Conservation (phyloP, 2,329 filamentous ascomycete genomes). For the Endoconidiophora polonica region DNA sequence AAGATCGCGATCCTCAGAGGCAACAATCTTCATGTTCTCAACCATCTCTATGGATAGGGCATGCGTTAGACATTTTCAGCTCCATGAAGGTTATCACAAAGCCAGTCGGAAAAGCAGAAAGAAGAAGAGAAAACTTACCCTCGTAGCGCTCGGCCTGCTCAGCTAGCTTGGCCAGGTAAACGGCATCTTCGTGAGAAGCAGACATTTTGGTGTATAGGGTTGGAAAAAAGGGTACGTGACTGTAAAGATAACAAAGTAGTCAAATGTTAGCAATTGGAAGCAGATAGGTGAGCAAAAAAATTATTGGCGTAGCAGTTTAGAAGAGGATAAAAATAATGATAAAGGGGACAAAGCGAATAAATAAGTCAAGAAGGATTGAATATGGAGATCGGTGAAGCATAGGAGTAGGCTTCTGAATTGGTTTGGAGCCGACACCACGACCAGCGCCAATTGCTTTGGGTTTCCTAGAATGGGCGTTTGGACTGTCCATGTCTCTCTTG, state of each 20-base stretch:
- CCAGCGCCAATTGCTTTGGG: background rate
- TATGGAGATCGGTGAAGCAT: conserved; percentile 7
- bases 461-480: background rate
- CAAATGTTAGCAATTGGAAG: background rate
- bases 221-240: background rate
- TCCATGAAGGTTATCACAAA: conserved; percentile 5
- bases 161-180: conserved; percentile 99
- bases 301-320: too few relatives aligned
- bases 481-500: background rate
- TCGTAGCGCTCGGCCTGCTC: conserved; percentile 99
- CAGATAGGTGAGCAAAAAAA: background rate
- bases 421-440: conserved; percentile 1
- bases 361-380: conserved; percentile 1
- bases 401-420: conserved; percentile 2
- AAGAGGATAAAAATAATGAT: background rate
- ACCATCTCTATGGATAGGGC: conserved; percentile 66
- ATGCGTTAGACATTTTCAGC: conserved; percentile 4
- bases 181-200: conserved; percentile 66
- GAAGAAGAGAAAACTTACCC: conserved; percentile 37
- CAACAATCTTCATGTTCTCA: conserved; percentile 98
- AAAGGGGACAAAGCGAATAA: conserved; percentile 4
- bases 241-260: conserved; percentile 4
- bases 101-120: conserved; percentile 1
- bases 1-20: conserved; percentile 68
- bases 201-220: conserved; percentile 53